Base-by-base conservation (phyloP, 2,329 filamentous ascomycete species). In the Colletotrichum euphorbiae region DNA sequence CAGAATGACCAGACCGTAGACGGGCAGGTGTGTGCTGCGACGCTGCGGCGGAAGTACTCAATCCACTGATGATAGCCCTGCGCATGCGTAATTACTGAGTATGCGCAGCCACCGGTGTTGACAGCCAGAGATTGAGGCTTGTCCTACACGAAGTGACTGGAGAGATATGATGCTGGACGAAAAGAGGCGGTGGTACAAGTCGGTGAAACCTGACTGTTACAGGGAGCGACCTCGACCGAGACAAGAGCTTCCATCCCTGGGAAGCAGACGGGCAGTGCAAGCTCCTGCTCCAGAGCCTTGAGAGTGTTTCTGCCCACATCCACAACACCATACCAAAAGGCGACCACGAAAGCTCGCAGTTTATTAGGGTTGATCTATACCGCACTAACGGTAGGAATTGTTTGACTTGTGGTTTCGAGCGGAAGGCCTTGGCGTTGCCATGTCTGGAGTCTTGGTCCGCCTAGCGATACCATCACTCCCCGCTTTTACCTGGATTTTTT, bases 391-490 rank as follows among this genome's bases (percentile, higher is more conserved):
- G 60, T 33, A 36, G 46, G 24, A 51, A 21, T 55, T 60, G 61
- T 60, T 64, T 54, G 54, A 65, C 60, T 42, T 36, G 52, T 42
- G 65, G 65, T 67, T 67, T 67, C 59, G 54, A 54, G 24, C 9
- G 11, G 11, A 24, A 42, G 43, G 50, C 45, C 60, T 64, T 58
- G 60, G 65, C 60, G 65, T 46, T 46, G 65, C 65, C 31, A 45
- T 28, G 42, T 42, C 36, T 66, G 57, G 52, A 19, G 52, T 62
- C 52, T 58, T 68, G 46, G 54, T 59, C 65, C 65, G 52, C 31
- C 40, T 21, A 40, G 52, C 21, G 60, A 66, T 48, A 21, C 13
- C 3, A 43, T 21, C 38, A 17, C 19, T 17, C 65, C 54, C 61
- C 61, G n/a, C 57, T 55, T 21, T 12, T 42, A 33, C 48, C 17